These are phyloP conservation scores for Curvularia sp. DNA, from an alignment of 2,329 filamentous ascomycete genomes.

Conservation along the genomic window DNA sequence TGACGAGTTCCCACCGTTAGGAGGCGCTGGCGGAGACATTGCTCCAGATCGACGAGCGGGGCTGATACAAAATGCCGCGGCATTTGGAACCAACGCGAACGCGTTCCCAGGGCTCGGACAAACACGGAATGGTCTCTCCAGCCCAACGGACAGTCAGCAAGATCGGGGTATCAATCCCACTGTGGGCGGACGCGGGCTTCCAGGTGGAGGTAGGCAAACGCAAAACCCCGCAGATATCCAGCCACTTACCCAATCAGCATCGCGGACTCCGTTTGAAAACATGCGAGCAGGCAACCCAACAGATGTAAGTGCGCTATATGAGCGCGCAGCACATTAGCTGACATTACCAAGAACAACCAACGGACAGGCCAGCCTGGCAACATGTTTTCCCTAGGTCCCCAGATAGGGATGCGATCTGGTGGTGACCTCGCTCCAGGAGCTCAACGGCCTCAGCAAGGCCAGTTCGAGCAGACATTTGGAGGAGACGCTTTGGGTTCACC, in stretches of 20 bases:
- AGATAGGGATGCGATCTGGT: slow-evolving; percentile 31
- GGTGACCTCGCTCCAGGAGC: slow-evolving; percentile 34
- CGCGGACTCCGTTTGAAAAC: slow-evolving; percentile 43
- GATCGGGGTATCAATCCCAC: slow-evolving; percentile 42
- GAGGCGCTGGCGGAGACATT: slow-evolving; percentile 60
- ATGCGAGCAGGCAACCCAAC: slow-evolving; percentile 40
- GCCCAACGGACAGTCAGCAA: slow-evolving; percentile 48
- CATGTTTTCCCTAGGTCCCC: slow-evolving; percentile 41
- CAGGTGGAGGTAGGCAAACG: slow-evolving; percentile 29
- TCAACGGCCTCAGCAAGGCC: slow-evolving; percentile 40
- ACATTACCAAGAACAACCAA: slow-evolving; percentile 31
- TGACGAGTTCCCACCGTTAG: slow-evolving; percentile 67
- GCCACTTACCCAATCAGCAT: slow-evolving; percentile 28
- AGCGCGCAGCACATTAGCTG: slow-evolving; percentile 10
- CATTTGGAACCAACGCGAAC: slow-evolving; percentile 50
- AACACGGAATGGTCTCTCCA: slow-evolving; percentile 53
- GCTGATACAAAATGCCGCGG: slow-evolving; percentile 59
- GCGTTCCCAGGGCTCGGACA: slow-evolving; percentile 54
- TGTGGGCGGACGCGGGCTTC: slow-evolving; percentile 39
- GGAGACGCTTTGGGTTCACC: slow-evolving; percentile 40
- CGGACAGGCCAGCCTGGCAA: slow-evolving; percentile 39
- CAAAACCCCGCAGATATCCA: neutral
- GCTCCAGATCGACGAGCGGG: slow-evolving; percentile 59
- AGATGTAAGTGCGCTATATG: slow-evolving; percentile 33
- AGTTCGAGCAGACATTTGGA: slow-evolving; percentile 44